These are phyloP conservation scores for Amylocarpus encephaloides DNA, from an alignment of 2,329 filamentous ascomycete genomes.

Conservation along the genomic window DNA sequence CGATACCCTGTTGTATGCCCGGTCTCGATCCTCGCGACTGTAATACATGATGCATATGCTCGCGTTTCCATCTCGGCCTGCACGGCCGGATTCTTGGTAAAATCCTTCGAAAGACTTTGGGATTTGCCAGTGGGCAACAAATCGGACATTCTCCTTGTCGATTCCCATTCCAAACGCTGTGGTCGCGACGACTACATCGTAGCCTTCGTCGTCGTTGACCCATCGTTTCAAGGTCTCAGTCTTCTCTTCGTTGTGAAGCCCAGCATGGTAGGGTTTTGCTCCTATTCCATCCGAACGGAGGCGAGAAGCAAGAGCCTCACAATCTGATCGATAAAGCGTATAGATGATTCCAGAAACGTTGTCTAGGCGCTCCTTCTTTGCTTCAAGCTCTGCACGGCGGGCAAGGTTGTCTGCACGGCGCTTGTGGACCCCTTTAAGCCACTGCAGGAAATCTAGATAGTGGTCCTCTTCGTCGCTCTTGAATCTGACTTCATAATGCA, in stretches of 20 bases:
- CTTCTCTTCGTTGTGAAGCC: conserved; percentile 61
- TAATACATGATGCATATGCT: conserved; percentile 88
- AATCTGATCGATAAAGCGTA: conserved; percentile 68
- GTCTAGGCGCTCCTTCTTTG: conserved; percentile 48
- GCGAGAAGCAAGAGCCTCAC: conserved; percentile 61
- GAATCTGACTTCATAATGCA: conserved; percentile 87
- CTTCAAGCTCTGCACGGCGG: conserved; percentile 52
- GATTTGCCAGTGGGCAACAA: conserved; percentile 90
- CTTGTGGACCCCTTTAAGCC: conserved; percentile 67
- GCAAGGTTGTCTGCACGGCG: conserved; percentile 54
- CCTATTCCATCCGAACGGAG: conserved; percentile 64
- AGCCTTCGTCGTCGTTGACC: conserved; percentile 67
- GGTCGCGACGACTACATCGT: conserved; percentile 89
- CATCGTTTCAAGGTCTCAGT: conserved; percentile 65
- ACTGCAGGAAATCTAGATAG: conserved; percentile 66
- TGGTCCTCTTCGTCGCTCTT: conserved; percentile 68
- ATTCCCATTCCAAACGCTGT: conserved; percentile 98
- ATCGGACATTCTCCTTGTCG: conserved; percentile 89
- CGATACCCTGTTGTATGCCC: conserved; percentile 52
- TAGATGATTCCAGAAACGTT: conserved; percentile 75
- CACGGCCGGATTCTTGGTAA: conserved; percentile 91
- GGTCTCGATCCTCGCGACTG: conserved; percentile 76
- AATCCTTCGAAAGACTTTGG: conserved; percentile 94
- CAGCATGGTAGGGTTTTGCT: conserved; percentile 67
- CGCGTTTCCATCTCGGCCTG: conserved; percentile 83